Conservation (phyloP, 1,284 basidiomycete genomes). For the Microbotryum silenes-acaulis region DNA sequence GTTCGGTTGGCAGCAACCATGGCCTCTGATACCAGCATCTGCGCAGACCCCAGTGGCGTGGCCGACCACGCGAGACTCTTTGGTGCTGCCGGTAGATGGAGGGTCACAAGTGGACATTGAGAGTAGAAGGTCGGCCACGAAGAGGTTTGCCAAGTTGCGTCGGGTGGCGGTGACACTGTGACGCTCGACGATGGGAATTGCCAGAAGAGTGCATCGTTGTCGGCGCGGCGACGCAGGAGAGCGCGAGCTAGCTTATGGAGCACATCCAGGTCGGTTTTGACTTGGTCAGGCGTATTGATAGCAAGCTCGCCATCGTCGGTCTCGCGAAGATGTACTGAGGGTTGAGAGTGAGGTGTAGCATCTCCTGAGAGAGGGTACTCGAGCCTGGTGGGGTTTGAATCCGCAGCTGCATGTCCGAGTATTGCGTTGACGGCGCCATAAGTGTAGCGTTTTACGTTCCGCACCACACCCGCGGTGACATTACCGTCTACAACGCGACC, state of each 20-base stretch:
- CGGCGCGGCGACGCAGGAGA: conserved; percentile 14
- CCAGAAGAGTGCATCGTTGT: conserved; percentile 25
- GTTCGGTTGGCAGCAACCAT: conserved; percentile 77
- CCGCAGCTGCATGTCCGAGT: conserved; percentile 42
- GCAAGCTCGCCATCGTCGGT: conserved; percentile 17
- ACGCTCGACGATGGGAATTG: conserved; percentile 14
- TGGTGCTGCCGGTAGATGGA: conserved; percentile 6
- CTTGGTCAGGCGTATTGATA: background rate
- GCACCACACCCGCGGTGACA: conserved; percentile 63
- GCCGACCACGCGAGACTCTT: background rate
- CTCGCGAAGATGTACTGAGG: background rate
- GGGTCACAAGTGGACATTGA: conserved; percentile 50
- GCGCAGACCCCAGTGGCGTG: conserved; percentile 27
- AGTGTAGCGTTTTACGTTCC: conserved; percentile 57
- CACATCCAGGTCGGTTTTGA: background rate
- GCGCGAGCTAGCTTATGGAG: conserved; percentile 10
- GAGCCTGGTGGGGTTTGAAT: background rate
- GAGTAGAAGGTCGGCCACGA: conserved; percentile 45
- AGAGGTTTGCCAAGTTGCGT: conserved; percentile 21
- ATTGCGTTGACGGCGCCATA: conserved; percentile 63
- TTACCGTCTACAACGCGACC: conserved; percentile 65
- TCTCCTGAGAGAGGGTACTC: conserved; percentile 14
- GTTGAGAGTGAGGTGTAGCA: background rate
- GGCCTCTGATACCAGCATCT: conserved; percentile 61
- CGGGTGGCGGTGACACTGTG: conserved; percentile 27